Evolutionary conservation across 331 rosid genomes (phyloP), one percentile per base, ranked within the genome.

Genomic region (Telfairia occidentalis): DNA sequence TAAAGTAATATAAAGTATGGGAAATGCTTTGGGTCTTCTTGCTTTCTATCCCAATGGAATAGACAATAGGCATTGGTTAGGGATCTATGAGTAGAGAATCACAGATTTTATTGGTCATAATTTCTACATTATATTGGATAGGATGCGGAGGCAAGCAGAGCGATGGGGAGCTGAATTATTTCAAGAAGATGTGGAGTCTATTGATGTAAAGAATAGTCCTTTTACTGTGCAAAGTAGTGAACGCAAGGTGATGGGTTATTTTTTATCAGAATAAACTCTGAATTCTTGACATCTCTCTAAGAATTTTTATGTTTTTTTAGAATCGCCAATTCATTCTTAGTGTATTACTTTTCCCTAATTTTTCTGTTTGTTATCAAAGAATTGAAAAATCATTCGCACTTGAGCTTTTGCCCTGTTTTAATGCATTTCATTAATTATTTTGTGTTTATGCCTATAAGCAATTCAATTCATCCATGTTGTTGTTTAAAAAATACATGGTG

Each of bases 121-220:
- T 74, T 48, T 76, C 28, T 21, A 26, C 23, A 59, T 42, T 60
- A 50, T 78, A 75, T 82, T 79, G 53, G 83, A 50, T 54, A 93
- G 98, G 88, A 93, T 90, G 96, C 89, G 94, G 21, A 76, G 79
- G 76, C 98, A 93, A 84, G 98, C 97, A 35, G 98, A 91, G 74
- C 92, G 96, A 5, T 93, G 98, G 98, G 98, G 98, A 46, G 98
- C 98, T 19, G 96, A 93, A 60, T 82, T 93, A 83, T 82, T 83
- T 49, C 98, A 93, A 73, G 98, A 93, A 89, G 98, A 93, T 76
- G 96, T 93, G 73, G 98, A 91, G 76, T 84, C 45, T 77, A 35
- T 91, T 81, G 92, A 93, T 65, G 87, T 93, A 69, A 89, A 85
- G 77, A 84, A 23, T 74, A 82, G 87, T 32, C 98, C 98, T 73